Evolutionary conservation across 192 early-diverging fungal genomes (phyloP).

Genomic region (Rhizophagus clarus): DNA sequence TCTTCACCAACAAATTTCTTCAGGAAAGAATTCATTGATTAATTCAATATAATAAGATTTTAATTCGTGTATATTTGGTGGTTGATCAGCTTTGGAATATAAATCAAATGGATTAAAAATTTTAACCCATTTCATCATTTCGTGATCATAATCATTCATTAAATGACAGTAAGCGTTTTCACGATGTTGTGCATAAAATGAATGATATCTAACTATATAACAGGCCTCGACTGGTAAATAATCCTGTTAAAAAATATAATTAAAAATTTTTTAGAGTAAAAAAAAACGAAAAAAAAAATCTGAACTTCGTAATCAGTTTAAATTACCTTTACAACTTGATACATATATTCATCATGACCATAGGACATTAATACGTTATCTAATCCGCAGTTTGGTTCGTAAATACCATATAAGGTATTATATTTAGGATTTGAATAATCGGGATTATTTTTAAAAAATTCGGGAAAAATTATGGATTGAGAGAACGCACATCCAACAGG

Average conservation of each 20-base stretch:
- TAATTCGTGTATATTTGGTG: conserved; percentile 41
- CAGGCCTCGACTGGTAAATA: conserved; percentile 47
- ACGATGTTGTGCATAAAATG: conserved; percentile 51
- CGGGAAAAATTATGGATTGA: conserved; percentile 44
- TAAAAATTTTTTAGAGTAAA: not conserved
- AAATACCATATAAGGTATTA: conserved; percentile 48
- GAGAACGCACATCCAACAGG: conserved; percentile 54
- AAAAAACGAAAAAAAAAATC: not conserved
- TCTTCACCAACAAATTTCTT: conserved; percentile 45
- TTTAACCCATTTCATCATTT: conserved; percentile 47
- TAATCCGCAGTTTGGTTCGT: conserved; percentile 49
- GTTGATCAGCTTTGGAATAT: conserved; percentile 51
- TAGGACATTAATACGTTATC: conserved; percentile 47
- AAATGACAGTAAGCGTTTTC: conserved; percentile 46
- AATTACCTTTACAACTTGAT: conserved; percentile 43
- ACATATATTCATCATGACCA: conserved; percentile 62
- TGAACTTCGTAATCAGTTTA: not conserved
- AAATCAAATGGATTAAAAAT: conserved; percentile 58
- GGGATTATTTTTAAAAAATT: conserved; percentile 45
- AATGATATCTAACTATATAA: conserved; percentile 55
- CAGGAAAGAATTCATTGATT: conserved; percentile 51
- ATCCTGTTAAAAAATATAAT: not conserved
- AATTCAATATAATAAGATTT: conserved; percentile 48
- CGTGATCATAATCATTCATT: conserved; percentile 45
- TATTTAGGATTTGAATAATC: conserved; percentile 39